A percentile compares a stretch with the other conserved stretches of the same genome.
Conservation (phyloP, 805 yeast species). For the Zygosaccharomyces kombuchaensis region DNA sequence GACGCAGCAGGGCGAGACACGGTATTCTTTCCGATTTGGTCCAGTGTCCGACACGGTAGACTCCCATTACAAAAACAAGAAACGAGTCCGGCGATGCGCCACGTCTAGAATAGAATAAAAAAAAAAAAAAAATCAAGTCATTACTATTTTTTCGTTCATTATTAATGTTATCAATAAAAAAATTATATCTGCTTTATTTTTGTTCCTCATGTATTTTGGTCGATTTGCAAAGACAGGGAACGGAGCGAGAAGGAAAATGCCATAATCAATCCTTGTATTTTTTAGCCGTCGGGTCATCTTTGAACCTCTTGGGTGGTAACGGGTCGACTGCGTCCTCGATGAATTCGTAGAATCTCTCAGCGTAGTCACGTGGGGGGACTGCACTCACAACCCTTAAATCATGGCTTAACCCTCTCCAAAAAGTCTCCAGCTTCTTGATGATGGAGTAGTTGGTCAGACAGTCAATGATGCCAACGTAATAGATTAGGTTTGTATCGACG, state of each 20-base stretch:
- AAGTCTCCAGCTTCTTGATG: conserved; percentile 75
- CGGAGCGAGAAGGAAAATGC: not conserved
- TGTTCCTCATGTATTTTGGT: not conserved
- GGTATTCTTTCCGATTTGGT: not conserved
- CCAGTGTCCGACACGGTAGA: not conserved
- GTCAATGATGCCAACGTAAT: conserved; percentile 91
- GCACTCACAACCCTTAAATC: conserved; percentile 74
- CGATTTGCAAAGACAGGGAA: not conserved
- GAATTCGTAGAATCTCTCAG: conserved; percentile 75
- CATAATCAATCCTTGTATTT: conserved; percentile 19
- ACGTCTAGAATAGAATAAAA: not conserved
- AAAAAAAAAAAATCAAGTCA: not conserved
- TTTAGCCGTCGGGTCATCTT: conserved; percentile 24
- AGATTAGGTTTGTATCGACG: conserved; percentile 61
- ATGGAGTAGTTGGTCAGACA: conserved; percentile 79
- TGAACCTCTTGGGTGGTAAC: conserved; percentile 20
- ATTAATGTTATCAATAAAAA: not conserved
- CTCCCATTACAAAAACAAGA: not conserved
- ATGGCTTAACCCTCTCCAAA: conserved; percentile 72
- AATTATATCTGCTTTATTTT: not conserved
- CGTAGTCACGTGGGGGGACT: conserved; percentile 86
- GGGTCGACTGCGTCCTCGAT: conserved; percentile 43
- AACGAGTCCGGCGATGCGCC: not conserved
- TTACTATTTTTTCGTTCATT: not conserved
- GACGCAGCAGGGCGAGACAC: not conserved